Base-by-base conservation (phyloP, 2,329 filamentous ascomycete genomes). In the Colletotrichum orbiculare region DNA sequence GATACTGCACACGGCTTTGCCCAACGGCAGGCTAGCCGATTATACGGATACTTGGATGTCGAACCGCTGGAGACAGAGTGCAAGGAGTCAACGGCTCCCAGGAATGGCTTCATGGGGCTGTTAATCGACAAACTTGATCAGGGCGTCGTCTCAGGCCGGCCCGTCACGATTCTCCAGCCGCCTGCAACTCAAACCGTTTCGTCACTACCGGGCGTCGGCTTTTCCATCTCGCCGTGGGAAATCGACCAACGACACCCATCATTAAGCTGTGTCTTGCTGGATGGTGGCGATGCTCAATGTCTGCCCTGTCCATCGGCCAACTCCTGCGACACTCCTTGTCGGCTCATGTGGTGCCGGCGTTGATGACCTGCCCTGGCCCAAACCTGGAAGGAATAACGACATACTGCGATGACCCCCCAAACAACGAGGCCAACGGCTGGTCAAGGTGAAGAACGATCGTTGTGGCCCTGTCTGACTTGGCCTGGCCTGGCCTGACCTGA, bases 261-360 rank as follows among this genome's bases (percentile, higher is more conserved):
- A 25, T 1, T 25, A 25, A 25, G 25, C 4, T 25, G 25, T 25
- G 25, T 25, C 25, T 25, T 25, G 43, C 39, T 25, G 25, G 25
- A 25, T 25, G 25, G 25, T 25, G 25, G 35, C 55, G 46, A 41
- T 49, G 47, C 38, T 49, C n/a, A 43, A 38, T 33, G 33, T 25
- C 35, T 48, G 54, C 42, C 34, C 54, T 47, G n/a, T 12, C n/a
- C 25, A 25, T 25, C 25, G 25, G 25, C 25, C 25, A 25, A 25
- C 25, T 8, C 35, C 55, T 58, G 55, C 34, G 45, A 58, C 55
- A 49, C 42, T 37, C 55, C 55, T 34, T 45, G 46, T 50, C 46
- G 55, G 55, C 46, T 58, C 25, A 34, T 38, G 55, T 13, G 39
- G 39, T 58, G 17, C 55, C 55, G 46, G 46, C n/a, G 38, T 35